Conservation (phyloP, 2,329 filamentous ascomycete genomes). For the Sclerotinia glacialis region DNA sequence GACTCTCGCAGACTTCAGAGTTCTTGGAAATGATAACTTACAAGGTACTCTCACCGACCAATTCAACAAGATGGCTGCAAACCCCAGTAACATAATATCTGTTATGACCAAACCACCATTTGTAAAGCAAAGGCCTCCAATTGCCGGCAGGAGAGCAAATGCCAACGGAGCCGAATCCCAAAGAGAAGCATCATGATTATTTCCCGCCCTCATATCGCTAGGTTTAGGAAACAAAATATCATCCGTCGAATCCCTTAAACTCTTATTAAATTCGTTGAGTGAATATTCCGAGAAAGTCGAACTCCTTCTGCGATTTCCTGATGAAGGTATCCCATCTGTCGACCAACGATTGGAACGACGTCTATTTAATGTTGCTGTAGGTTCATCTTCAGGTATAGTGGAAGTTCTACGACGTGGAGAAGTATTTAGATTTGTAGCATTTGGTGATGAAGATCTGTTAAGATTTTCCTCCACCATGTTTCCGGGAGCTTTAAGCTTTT, state of each 20-base stretch:
- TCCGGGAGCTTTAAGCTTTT: background rate
- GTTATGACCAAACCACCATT: conserved; percentile 82
- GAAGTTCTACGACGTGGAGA: conserved; percentile 20
- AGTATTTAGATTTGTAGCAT: conserved; percentile 18
- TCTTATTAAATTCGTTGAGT: conserved; percentile 62
- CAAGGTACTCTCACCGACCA: conserved; percentile 91
- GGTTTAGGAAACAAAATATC: conserved; percentile 63
- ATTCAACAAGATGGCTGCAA: conserved; percentile 84
- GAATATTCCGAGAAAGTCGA: conserved; percentile 78
- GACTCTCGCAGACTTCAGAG: background rate
- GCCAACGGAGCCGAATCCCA: conserved; percentile 80
- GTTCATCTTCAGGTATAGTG: conserved; percentile 29
- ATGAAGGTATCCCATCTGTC: conserved; percentile 35
- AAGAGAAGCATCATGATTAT: conserved; percentile 56
- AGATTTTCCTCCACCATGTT: conserved; percentile 22
- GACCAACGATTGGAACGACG: conserved; percentile 33
- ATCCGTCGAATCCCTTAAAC: conserved; percentile 64
- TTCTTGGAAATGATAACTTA: background rate
- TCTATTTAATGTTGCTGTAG: conserved; percentile 26
- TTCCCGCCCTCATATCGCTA: conserved; percentile 40
- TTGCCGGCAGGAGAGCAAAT: conserved; percentile 78
- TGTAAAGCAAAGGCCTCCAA: conserved; percentile 81
- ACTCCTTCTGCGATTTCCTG: conserved; percentile 58
- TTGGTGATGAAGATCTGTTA: conserved; percentile 10
- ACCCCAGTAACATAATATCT: conserved; percentile 74